Conservation (phyloP, 495 filamentous ascomycete genomes). For the Hypomontagnella submonticulosa region DNA sequence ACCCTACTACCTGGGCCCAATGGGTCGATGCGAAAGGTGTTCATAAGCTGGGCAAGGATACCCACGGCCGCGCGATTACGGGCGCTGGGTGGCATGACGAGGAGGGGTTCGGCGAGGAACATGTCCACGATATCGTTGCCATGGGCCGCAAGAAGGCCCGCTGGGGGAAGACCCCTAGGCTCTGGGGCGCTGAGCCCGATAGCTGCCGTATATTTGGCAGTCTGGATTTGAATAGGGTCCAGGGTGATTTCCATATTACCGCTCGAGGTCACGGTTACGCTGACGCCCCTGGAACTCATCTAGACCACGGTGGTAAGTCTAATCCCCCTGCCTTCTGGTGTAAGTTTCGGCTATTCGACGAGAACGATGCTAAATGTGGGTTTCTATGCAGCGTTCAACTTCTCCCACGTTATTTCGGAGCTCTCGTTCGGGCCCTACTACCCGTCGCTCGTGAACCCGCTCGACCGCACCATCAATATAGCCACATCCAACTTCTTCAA, state of each 20-base stretch:
- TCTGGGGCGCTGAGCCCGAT: slow-evolving; percentile 65
- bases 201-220: slow-evolving; percentile 91
- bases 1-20: slow-evolving; percentile 80
- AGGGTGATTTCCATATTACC: slow-evolving; percentile 98
- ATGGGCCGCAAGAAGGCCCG: slow-evolving; percentile 65
- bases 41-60: slow-evolving; percentile 69
- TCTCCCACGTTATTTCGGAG: slow-evolving; percentile 96
- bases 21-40: slow-evolving; percentile 81
- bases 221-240: slow-evolving; percentile 92
- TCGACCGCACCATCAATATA: slow-evolving; percentile 86
- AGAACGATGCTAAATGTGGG: slow-evolving; percentile 11
- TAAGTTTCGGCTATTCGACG: not conserved
- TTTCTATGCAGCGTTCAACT: slow-evolving; percentile 81
- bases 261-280: slow-evolving; percentile 93
- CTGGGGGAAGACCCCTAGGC: slow-evolving; percentile 77
- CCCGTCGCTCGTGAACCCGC: slow-evolving; percentile 90
- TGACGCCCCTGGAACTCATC: slow-evolving; percentile 77
- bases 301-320: slow-evolving; percentile 81
- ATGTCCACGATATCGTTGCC: slow-evolving; percentile 77
- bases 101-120: slow-evolving; percentile 72
- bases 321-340: not conserved
- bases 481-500: slow-evolving; percentile 85
- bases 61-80: slow-evolving; percentile 58
- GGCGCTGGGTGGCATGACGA: slow-evolving; percentile 69
- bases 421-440: slow-evolving; percentile 97